A percentile compares a stretch with the other conserved stretches of the same genome.
Conservation (phyloP, 345 rosid species). For the Raphanus sativus region DNA sequence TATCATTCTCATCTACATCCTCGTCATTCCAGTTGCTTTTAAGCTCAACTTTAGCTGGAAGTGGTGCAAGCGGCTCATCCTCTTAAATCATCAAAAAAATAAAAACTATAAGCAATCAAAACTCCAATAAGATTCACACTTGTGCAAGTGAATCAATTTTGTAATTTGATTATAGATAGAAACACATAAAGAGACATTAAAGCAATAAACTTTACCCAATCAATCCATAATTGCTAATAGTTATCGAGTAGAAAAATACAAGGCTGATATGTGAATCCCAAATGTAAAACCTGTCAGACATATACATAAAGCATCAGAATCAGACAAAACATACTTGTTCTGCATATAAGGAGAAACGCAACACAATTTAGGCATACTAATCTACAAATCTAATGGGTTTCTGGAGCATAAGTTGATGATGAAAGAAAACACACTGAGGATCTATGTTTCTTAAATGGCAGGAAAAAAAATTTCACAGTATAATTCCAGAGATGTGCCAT, state of each 20-base stretch:
- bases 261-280: background rate
- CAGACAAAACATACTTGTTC: too few species aligned
- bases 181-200: background rate
- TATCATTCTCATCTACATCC: slow-evolving; percentile 78
- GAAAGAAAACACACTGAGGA: too few species aligned
- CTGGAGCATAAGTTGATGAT: too few species aligned
- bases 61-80: slow-evolving; percentile 62
- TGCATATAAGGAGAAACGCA: too few species aligned
- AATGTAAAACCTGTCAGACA: slow-evolving; percentile 6
- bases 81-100: slow-evolving; percentile 44
- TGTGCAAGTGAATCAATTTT: background rate
- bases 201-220: slow-evolving; percentile 30
- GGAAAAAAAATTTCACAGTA: too few species aligned
- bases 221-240: slow-evolving; percentile 29
- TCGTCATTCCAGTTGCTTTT: slow-evolving; percentile 89
- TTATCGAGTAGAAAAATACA: background rate
- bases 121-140: background rate
- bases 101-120: slow-evolving; percentile 9
- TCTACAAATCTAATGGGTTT: too few species aligned
- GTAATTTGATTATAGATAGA: background rate
- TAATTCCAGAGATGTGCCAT: too few species aligned
- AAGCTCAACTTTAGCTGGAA: slow-evolving; percentile 50
- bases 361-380: too few species aligned
- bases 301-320: background rate
- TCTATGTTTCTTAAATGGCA: too few species aligned